phyloP scores from a whole-genome alignment of 139 green algal genomes.

The Coelastrella sp. region DNA sequence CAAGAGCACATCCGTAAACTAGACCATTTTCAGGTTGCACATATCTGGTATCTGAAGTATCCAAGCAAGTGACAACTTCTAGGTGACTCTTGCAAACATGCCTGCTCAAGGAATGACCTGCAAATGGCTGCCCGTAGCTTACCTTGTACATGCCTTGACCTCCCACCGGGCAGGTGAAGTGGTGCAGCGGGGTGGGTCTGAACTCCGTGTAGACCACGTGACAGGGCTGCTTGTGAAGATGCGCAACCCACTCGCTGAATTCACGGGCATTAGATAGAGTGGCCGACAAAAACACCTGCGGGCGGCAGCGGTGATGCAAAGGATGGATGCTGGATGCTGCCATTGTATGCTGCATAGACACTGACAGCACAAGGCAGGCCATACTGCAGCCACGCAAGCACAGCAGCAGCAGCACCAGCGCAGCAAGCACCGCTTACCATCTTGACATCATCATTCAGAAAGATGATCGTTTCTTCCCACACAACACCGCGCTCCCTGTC shows the following conservation, averaged over 20 bases:
- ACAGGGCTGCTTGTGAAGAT: slow-evolving; percentile 88
- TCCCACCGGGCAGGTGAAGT: slow-evolving; percentile 73
- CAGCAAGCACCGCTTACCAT: slow-evolving; percentile 61
- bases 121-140: too few relatives aligned
- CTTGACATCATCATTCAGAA: slow-evolving; percentile 80
- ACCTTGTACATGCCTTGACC: slow-evolving; percentile 49
- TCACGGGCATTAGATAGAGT: slow-evolving; percentile 96
- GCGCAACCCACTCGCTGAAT: slow-evolving; percentile 94
- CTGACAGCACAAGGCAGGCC: too few relatives aligned
- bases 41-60: too few relatives aligned
- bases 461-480: slow-evolving; percentile 99
- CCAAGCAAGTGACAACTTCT: too few relatives aligned
- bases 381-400: background rate
- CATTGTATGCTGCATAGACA: too few relatives aligned
- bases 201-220: slow-evolving; percentile 98
- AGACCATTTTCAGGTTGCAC: too few relatives aligned
- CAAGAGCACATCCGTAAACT: too few relatives aligned
- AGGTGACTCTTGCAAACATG: too few relatives aligned
- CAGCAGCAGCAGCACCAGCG: background rate
- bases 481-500: slow-evolving; percentile 98
- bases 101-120: too few relatives aligned
- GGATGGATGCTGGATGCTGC: too few relatives aligned
- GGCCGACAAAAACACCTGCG: slow-evolving; percentile 93
- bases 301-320: background rate
- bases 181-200: slow-evolving; percentile 94